Conservation (phyloP, 2,329 filamentous ascomycete genomes). For the Fusarium anthophilum region DNA sequence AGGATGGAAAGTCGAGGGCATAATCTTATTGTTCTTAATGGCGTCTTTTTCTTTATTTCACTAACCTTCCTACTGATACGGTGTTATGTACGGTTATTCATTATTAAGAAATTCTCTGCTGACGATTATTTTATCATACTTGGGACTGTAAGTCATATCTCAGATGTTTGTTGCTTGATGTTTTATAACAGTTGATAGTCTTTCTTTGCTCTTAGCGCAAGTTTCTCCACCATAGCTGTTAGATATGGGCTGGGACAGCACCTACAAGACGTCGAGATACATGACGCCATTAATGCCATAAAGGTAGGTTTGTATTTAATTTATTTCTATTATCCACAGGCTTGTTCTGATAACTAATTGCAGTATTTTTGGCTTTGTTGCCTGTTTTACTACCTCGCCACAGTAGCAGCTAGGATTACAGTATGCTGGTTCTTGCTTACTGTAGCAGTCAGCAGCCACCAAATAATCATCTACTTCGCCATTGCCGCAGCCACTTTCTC, state of each 20-base stretch:
- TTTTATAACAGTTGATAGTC: background rate
- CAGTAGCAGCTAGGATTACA: background rate
- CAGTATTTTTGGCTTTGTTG: background rate
- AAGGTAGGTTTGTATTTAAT: rapidly evolving
- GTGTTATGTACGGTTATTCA: background rate
- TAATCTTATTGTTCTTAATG: rapidly evolving
- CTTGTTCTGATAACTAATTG: background rate
- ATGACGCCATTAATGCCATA: rapidly evolving
- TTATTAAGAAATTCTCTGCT: rapidly evolving
- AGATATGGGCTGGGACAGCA: background rate
- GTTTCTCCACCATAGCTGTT: background rate
- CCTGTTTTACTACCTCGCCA: background rate
- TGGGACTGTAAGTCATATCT: background rate
- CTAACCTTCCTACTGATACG: rapidly evolving
- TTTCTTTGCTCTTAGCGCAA: background rate
- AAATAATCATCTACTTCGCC: background rate
- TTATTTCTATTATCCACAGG: background rate
- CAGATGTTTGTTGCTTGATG: rapidly evolving
- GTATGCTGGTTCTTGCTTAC: background rate
- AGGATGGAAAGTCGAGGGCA: background rate
- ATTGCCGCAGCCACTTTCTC: background rate
- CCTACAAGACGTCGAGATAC: background rate
- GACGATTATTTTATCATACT: background rate
- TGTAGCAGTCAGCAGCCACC: background rate
- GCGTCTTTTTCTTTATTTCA: background rate